A percentile compares a stretch with the other conserved stretches of the same genome.
Evolutionary conservation across 1,284 basidiomycete genomes (phyloP).

Genomic region (Stereum hirsutum): DNA sequence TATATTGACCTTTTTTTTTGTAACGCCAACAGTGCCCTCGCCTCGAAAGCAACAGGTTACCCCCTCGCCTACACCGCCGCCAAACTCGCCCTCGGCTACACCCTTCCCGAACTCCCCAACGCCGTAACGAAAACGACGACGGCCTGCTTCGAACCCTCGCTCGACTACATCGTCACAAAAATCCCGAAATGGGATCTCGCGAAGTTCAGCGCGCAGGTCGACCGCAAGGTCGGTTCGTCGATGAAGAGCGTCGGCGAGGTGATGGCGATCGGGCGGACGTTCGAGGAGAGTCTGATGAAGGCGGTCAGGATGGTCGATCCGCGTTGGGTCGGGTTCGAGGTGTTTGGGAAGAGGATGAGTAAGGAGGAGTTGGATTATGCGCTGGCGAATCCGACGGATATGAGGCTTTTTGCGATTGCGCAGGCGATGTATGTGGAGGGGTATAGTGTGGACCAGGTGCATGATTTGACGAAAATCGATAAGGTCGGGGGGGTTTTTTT

Average conservation of each 20-base stretch:
- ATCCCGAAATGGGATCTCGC: constrained; percentile 99
- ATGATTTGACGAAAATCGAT: constrained; percentile 97
- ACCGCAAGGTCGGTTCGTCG: constrained; percentile 90
- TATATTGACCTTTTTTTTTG: neutral
- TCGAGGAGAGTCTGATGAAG: constrained; percentile 98
- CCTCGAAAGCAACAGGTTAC: constrained; percentile 98
- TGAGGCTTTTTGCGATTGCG: constrained; percentile 93
- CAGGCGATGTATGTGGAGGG: constrained; percentile 94
- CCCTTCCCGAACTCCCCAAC: constrained; percentile 96
- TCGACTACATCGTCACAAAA: constrained; percentile 99
- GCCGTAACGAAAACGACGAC: constrained; percentile 99
- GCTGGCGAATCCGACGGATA: constrained; percentile 76
- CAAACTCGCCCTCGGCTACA: constrained; percentile 98
- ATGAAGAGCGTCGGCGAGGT: constrained; percentile 99
- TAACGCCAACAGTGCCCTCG: constrained; percentile 55
- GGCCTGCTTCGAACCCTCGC: constrained; percentile 98
- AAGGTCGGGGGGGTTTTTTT: constrained; percentile 44
- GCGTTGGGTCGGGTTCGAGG: constrained; percentile 75
- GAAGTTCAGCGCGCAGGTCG: constrained; percentile 92
- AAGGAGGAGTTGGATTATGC: constrained; percentile 74
- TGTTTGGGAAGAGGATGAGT: constrained; percentile 60
- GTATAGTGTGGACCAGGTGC: constrained; percentile 86
- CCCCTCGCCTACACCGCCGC: constrained; percentile 99
- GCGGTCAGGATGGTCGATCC: constrained; percentile 97
- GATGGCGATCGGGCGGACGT: constrained; percentile 99